Evolutionary conservation across 345 rosid species (phyloP).

Genomic region (Brassica carinata): DNA sequence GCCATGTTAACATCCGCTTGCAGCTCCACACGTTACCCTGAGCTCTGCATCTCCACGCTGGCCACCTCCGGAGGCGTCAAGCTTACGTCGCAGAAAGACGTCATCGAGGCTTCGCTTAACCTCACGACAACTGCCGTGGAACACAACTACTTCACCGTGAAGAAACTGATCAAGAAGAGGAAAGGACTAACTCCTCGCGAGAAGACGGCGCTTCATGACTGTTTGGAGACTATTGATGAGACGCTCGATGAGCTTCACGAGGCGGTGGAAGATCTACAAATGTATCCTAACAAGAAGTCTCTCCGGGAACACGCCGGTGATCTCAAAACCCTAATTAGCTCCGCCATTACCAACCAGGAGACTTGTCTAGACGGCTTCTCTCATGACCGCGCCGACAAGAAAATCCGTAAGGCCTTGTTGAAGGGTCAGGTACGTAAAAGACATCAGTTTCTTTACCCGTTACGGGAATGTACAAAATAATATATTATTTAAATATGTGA

Average conservation of each 20-base stretch:
- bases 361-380: slow-evolving; percentile 92
- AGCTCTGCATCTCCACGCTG: slow-evolving; percentile 65
- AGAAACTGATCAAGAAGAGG: slow-evolving; percentile 37
- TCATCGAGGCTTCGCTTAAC: slow-evolving; percentile 55
- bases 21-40: slow-evolving; percentile 62
- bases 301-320: slow-evolving; percentile 69
- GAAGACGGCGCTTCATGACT: slow-evolving; percentile 80
- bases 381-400: slow-evolving; percentile 59
- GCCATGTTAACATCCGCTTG: slow-evolving; percentile 65
- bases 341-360: slow-evolving; percentile 90
- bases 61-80: slow-evolving; percentile 38
- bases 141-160: slow-evolving; percentile 52
- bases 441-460: background rate
- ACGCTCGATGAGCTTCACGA: slow-evolving; percentile 75
- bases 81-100: slow-evolving; percentile 56
- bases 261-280: slow-evolving; percentile 56
- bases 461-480: background rate
- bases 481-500: background rate
- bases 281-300: slow-evolving; percentile 70
- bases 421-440: slow-evolving; percentile 45
- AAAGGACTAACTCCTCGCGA: slow-evolving; percentile 56
- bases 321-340: slow-evolving; percentile 75
- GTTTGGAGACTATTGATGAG: slow-evolving; percentile 80
- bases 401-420: slow-evolving; percentile 47
- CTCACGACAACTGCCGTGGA: slow-evolving; percentile 50